Percentiles rank a stretch among this genome's conserved stretches.
These are phyloP conservation scores for Neurospora intermedia DNA, from an alignment of 495 filamentous ascomycete genomes.

Conservation along the genomic window DNA sequence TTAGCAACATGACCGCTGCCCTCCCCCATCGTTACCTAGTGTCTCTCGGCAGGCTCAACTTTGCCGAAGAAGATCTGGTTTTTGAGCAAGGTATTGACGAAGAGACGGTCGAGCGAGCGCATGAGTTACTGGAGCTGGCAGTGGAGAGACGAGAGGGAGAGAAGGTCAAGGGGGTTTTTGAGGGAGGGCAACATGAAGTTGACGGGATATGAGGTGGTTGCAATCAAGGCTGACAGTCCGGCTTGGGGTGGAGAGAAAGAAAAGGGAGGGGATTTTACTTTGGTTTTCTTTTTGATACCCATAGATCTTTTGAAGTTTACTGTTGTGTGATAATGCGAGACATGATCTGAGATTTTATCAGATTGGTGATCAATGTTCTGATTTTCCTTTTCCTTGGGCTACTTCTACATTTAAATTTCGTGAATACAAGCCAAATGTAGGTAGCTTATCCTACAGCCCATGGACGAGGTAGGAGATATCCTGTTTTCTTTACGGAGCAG, in stretches of 20 bases:
- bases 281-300: background rate
- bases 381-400: no score
- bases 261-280: background rate
- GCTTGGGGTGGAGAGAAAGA: background rate
- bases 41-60: conserved; percentile 34
- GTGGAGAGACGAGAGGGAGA: conserved; percentile 9
- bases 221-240: background rate
- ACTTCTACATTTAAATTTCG: no score
- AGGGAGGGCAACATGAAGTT: background rate
- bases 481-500: no score
- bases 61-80: conserved; percentile 34
- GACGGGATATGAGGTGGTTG: background rate
- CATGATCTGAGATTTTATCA: background rate
- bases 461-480: no score
- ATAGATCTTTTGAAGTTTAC: background rate
- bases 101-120: conserved; percentile 35
- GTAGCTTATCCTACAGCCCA: no score
- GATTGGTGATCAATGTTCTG: background rate
- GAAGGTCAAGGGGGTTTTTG: background rate
- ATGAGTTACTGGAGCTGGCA: conserved; percentile 35
- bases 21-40: conserved; percentile 30
- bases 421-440: no score
- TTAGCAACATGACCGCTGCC: background rate
- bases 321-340: background rate
- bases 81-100: conserved; percentile 28